Percentiles rank a stretch among this genome's conserved stretches.
Evolutionary conservation across 805 yeast species (phyloP).

Genomic region (Starmera dryadoides): DNA sequence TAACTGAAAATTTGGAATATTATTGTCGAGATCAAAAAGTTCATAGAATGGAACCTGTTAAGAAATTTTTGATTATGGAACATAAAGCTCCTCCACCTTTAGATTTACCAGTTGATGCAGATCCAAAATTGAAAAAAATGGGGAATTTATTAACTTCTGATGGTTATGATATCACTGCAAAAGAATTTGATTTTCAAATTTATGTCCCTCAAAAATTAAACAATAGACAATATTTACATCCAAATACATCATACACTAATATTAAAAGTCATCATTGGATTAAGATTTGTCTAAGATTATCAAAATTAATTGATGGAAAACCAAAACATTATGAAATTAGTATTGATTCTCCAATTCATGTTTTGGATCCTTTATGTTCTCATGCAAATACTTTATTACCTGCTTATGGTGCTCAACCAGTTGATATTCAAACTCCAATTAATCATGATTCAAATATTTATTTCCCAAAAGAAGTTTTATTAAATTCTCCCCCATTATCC

Average conservation of each 20-base stretch:
- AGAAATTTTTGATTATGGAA: constrained; percentile 74
- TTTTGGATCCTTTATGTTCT: constrained; percentile 69
- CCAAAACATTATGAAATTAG: constrained; percentile 90
- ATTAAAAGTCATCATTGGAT: constrained; percentile 95
- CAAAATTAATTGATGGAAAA: constrained; percentile 57
- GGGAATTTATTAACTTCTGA: constrained; percentile 30
- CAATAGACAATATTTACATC: constrained; percentile 56
- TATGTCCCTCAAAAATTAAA: constrained; percentile 67
- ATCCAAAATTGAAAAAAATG: constrained; percentile 30
- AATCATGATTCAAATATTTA: constrained; percentile 30
- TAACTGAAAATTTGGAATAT: constrained; percentile 88
- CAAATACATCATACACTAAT: constrained; percentile 74
- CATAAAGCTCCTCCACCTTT: constrained; percentile 54
- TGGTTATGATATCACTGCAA: constrained; percentile 53
- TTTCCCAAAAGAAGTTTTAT: constrained; percentile 29
- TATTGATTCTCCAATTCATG: constrained; percentile 90
- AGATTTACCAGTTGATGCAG: constrained; percentile 24
- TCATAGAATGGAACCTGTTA: constrained; percentile 86
- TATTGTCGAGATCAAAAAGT: constrained; percentile 81
- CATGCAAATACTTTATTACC: constrained; percentile 77
- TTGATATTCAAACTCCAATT: constrained; percentile 1
- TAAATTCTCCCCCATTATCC: constrained; percentile 42
- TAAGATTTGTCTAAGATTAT: constrained; percentile 76
- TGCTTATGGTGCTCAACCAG: constrained; percentile 44
- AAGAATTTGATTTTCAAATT: constrained; percentile 82